phyloP scores from a whole-genome alignment of 2,329 filamentous ascomycete species.

The Alternaria conjuncta region DNA sequence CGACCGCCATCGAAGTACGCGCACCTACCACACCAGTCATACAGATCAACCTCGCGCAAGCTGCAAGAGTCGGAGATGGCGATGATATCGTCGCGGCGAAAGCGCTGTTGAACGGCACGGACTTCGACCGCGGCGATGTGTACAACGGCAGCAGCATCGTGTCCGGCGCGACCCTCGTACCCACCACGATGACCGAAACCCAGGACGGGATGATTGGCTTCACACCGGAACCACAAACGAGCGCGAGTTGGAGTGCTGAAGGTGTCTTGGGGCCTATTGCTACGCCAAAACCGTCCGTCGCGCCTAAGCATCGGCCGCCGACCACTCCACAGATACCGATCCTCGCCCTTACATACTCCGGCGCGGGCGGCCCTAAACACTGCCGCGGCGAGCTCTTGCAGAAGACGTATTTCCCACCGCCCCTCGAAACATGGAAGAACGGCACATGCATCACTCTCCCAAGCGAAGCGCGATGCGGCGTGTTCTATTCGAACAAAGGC shows the following conservation, averaged over 20 bases:
- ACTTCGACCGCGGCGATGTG: constrained; percentile 38
- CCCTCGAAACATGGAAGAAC: constrained; percentile 33
- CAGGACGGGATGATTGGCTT: constrained; percentile 35
- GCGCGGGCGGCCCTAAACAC: constrained; percentile 44
- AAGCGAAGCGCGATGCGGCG: constrained; percentile 39
- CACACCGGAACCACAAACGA: constrained; percentile 22
- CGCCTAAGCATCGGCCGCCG: constrained; percentile 14
- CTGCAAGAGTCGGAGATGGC: constrained; percentile 26
- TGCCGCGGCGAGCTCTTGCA: constrained; percentile 42
- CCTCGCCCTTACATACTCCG: constrained; percentile 40
- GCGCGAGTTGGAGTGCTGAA: constrained; percentile 25
- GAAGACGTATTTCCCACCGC: constrained; percentile 32
- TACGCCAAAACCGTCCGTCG: constrained; percentile 18
- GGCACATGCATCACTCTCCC: constrained; percentile 44
- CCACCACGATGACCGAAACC: constrained; percentile 22
- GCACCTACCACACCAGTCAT: constrained; percentile 28
- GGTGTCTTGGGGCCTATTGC: constrained; percentile 31
- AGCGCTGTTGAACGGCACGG: constrained; percentile 36
- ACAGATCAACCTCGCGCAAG: constrained; percentile 36
- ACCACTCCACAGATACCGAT: constrained; percentile 34
- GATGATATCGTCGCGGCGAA: constrained; percentile 28
- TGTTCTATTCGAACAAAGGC: constrained; percentile 43
- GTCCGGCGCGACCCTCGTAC: constrained; percentile 15
- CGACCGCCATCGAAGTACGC: constrained; percentile 37
- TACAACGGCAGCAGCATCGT: constrained; percentile 26